Evolutionary conservation across 106 monocot species (phyloP).

Genomic region (Allium sativum): DNA sequence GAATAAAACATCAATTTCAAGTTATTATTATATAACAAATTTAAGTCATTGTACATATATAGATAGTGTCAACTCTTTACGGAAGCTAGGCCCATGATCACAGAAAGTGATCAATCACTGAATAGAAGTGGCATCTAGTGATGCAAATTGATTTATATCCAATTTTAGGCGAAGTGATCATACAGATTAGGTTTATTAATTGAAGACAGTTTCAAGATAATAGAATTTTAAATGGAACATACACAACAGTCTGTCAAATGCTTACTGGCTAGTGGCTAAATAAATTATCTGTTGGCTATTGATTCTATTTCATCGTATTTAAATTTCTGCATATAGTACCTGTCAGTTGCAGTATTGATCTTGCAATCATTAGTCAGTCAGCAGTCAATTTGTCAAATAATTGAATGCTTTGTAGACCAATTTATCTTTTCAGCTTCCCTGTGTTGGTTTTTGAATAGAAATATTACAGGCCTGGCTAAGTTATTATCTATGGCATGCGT

Average conservation of each 20-base stretch:
- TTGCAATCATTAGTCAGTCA: too few relatives aligned
- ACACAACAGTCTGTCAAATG: background rate
- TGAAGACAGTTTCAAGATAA: background rate
- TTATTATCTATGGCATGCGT: too few relatives aligned
- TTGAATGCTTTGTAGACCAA: too few relatives aligned
- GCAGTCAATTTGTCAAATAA: too few relatives aligned
- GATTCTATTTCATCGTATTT: too few relatives aligned
- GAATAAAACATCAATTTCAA: background rate
- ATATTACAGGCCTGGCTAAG: too few relatives aligned
- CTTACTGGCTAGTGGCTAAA: background rate
- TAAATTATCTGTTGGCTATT: too few relatives aligned
- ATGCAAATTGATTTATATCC: background rate
- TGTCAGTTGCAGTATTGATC: too few relatives aligned
- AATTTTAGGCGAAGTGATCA: background rate
- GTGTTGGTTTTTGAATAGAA: too few relatives aligned
- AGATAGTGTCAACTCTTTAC: background rate
- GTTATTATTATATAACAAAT: background rate
- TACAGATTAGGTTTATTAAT: background rate
- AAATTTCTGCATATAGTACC: too few relatives aligned
- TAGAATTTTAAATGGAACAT: background rate
- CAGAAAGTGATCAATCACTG: background rate
- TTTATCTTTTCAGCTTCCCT: too few relatives aligned
- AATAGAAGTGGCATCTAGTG: background rate
- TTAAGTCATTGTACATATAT: background rate
- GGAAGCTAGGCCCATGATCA: background rate